A percentile compares a stretch with the other conserved stretches of the same genome.
phyloP scores from a whole-genome alignment of 106 monocot genomes.

The Cymbidium sinense region DNA sequence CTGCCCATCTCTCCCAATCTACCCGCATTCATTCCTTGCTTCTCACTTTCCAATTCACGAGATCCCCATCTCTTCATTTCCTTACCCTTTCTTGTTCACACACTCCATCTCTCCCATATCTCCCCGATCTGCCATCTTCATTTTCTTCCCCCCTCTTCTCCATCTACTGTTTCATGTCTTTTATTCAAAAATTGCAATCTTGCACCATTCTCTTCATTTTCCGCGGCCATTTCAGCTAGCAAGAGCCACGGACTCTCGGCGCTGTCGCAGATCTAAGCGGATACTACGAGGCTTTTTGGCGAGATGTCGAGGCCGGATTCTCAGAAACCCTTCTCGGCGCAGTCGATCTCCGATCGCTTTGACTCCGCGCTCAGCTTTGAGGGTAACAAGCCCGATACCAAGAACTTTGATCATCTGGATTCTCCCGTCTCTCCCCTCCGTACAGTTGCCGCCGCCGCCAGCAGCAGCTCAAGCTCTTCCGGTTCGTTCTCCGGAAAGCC shows the following conservation, averaged over 20 bases:
- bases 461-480: conserved; percentile 42
- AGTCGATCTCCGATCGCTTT: conserved; percentile 22
- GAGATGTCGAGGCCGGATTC: conserved; percentile 20
- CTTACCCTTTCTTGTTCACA: conserved; percentile 7
- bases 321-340: conserved; percentile 6
- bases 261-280: neutral
- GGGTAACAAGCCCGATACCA: conserved; percentile 62
- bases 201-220: neutral
- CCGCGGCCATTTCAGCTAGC: conserved; percentile 12
- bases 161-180: conserved; percentile 1
- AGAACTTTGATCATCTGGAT: conserved; percentile 33
- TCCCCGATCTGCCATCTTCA: neutral
- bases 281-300: neutral
- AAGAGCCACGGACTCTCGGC: conserved; percentile 7
- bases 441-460: conserved; percentile 10
- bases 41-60: conserved; percentile 41
- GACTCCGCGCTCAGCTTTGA: conserved; percentile 25
- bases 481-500: conserved; percentile 35
- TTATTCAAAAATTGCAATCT: neutral
- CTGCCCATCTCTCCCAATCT: conserved; percentile 9
- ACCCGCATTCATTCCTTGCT: conserved; percentile 52
- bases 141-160: neutral
- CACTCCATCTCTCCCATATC: neutral
- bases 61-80: conserved; percentile 31
- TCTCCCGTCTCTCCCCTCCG: conserved; percentile 59